phyloP scores from a whole-genome alignment of 2,329 filamentous ascomycete genomes.

The Triangularia setosa region DNA sequence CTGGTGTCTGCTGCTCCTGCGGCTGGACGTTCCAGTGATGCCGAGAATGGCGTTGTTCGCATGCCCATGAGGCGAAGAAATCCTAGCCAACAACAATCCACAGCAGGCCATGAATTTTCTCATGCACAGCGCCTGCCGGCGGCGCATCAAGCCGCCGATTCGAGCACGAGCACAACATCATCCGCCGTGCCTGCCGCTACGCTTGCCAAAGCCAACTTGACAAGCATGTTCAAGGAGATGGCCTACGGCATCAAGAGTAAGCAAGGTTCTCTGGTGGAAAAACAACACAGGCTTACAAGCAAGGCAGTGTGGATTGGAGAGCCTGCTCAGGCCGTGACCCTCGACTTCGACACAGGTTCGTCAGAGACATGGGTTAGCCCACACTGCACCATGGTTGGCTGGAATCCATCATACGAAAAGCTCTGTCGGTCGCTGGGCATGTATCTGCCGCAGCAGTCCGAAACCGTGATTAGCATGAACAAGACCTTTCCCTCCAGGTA shows the following conservation, averaged over 20 bases:
- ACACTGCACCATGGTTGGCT: constrained; percentile 14
- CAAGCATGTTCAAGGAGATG: constrained; percentile 13
- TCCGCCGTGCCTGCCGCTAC: background rate
- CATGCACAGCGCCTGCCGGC: background rate
- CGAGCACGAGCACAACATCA: background rate
- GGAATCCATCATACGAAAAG: constrained; percentile 10
- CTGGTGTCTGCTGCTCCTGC: background rate
- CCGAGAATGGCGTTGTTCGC: constrained; percentile 8
- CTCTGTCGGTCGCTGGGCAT: constrained; percentile 17
- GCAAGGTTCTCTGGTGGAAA: background rate
- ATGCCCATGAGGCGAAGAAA: constrained; percentile 14
- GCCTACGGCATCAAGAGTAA: constrained; percentile 16
- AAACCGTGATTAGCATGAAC: constrained; percentile 13
- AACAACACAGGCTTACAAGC: background rate
- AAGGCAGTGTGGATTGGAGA: constrained; percentile 33
- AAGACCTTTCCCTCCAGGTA: constrained; percentile 8
- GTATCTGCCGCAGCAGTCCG: constrained; percentile 19
- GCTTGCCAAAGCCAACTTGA: constrained; percentile 2
- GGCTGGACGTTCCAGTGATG: background rate
- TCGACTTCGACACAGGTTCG: constrained; percentile 42
- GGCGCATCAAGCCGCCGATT: background rate
- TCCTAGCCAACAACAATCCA: background rate
- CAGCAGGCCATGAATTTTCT: background rate
- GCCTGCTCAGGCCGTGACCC: constrained; percentile 33
- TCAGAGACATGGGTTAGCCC: constrained; percentile 39